Percentiles rank a stretch among this genome's conserved stretches.
Conservation (phyloP, 2,329 filamentous ascomycete species). For the Neofusicoccum sp. region DNA sequence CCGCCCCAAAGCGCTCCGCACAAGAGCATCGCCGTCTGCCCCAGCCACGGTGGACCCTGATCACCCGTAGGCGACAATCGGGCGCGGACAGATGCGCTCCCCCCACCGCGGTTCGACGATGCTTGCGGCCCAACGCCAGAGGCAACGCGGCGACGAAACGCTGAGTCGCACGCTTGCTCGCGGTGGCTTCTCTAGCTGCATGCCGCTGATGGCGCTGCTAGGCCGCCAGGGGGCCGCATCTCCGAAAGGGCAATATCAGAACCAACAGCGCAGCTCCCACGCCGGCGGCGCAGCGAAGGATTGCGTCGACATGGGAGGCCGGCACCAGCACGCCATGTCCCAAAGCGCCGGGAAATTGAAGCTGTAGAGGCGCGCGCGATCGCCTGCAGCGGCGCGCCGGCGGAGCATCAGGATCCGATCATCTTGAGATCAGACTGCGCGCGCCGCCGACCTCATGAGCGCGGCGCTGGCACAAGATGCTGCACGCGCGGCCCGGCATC, state of each 20-base stretch:
- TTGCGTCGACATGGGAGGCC: conserved; percentile 1
- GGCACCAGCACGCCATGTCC: conserved; percentile 9
- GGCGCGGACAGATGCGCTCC: not conserved
- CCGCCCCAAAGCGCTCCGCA: not conserved
- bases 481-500: conserved; percentile 13
- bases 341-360: conserved; percentile 10
- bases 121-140: conserved; percentile 5
- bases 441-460: conserved; percentile 12
- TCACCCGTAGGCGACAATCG: conserved; percentile 4
- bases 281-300: conserved; percentile 11
- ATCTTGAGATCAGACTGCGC: not conserved
- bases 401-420: conserved; percentile 13
- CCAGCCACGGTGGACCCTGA: conserved; percentile 14
- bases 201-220: conserved; percentile 2
- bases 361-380: conserved; percentile 10
- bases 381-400: conserved; percentile 7
- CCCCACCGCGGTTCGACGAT: not conserved
- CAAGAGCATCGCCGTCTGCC: not conserved
- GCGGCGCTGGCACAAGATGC: conserved; percentile 9
- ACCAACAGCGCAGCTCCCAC: conserved; percentile 1
- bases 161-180: conserved; percentile 6
- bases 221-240: conserved; percentile 2
- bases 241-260: conserved; percentile 5
- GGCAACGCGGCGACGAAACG: not conserved
- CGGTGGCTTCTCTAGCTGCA: conserved; percentile 13